These are phyloP conservation scores for Cymbidium sinense DNA, from an alignment of 106 monocot species.

Conservation along the genomic window DNA sequence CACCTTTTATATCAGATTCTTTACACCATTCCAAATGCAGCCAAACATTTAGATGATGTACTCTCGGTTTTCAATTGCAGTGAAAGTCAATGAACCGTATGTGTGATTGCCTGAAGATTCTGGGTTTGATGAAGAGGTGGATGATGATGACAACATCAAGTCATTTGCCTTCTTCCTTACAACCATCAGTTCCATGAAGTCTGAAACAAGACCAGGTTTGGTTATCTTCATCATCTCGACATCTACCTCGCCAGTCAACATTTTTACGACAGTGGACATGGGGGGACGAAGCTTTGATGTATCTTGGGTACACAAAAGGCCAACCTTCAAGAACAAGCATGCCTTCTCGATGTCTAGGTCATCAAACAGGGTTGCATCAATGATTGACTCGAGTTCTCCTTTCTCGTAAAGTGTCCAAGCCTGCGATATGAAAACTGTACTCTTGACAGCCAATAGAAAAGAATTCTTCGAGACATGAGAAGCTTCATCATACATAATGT, in stretches of 20 bases:
- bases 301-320: conserved; percentile 65
- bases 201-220: conserved; percentile 52
- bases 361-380: conserved; percentile 38
- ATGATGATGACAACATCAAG: not conserved
- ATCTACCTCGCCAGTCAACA: conserved; percentile 33
- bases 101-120: conserved; percentile 17
- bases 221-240: conserved; percentile 24
- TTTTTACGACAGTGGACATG: conserved; percentile 49
- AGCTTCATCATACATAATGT: too few relatives aligned
- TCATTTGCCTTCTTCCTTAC: conserved; percentile 15
- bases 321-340: conserved; percentile 48
- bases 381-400: conserved; percentile 26
- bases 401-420: conserved; percentile 43
- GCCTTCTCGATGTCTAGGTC: conserved; percentile 53
- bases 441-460: not conserved
- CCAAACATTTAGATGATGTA: too few relatives aligned
- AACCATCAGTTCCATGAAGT: conserved; percentile 61
- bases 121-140: conserved; percentile 19
- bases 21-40: too few relatives aligned
- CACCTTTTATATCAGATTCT: too few relatives aligned
- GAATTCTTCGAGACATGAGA: too few relatives aligned
- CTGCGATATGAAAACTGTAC: conserved; percentile 34
- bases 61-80: conserved; percentile 30
- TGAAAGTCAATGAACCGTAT: conserved; percentile 25
- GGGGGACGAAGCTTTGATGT: conserved; percentile 39